Evolutionary conservation across 352 stramenopile species (phyloP).

Genomic region (Phytophthora pseudosyringae): DNA sequence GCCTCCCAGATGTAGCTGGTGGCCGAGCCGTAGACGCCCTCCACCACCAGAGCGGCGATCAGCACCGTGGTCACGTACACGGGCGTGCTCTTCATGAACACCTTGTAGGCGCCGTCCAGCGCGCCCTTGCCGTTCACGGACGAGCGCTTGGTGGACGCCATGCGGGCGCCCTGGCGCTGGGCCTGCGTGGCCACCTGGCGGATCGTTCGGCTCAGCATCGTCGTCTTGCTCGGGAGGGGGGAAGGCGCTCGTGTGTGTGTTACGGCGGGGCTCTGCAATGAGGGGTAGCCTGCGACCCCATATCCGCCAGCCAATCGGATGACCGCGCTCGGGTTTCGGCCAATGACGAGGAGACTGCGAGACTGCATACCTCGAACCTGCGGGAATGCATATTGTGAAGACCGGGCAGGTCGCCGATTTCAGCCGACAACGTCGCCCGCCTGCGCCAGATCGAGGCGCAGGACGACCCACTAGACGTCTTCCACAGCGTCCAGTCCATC

Average conservation of each 20-base stretch:
- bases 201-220: slow-evolving; percentile 67
- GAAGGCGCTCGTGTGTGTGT: background rate
- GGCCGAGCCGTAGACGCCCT: slow-evolving; percentile 74
- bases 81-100: slow-evolving; percentile 86
- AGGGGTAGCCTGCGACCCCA: background rate
- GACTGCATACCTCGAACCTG: too few relatives aligned
- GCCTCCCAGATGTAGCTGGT: slow-evolving; percentile 85
- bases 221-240: background rate
- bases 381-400: too few relatives aligned
- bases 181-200: slow-evolving; percentile 48
- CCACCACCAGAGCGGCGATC: slow-evolving; percentile 67
- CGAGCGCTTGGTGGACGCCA: slow-evolving; percentile 70
- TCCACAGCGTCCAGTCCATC: slow-evolving; percentile 65
- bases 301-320: too few relatives aligned
- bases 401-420: slow-evolving; percentile 41
- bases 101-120: slow-evolving; percentile 69
- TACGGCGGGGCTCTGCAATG: slow-evolving; percentile 20
- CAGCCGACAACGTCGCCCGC: slow-evolving; percentile 52
- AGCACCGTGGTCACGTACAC: slow-evolving; percentile 85
- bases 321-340: too few relatives aligned
- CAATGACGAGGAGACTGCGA: too few relatives aligned
- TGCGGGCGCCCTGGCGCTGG: slow-evolving; percentile 50
- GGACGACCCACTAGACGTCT: slow-evolving; percentile 59
- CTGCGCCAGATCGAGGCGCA: slow-evolving; percentile 53
- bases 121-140: slow-evolving; percentile 80